These are phyloP conservation scores for Acanthamoeba royreba DNA, from an alignment of 208 protist genomes.

Conservation along the genomic window DNA sequence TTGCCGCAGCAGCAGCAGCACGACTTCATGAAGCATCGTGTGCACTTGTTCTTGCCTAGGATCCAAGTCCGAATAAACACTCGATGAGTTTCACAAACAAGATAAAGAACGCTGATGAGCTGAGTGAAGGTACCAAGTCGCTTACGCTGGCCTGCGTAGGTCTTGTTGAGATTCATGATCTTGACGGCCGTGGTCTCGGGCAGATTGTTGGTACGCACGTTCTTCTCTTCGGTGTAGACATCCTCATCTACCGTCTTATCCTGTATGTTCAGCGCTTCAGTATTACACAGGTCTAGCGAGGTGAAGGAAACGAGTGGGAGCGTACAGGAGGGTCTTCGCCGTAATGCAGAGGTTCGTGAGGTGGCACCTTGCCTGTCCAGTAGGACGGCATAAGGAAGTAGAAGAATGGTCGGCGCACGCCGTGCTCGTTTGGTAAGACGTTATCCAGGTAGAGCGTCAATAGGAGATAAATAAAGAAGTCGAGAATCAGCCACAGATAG, in stretches of 20 bases:
- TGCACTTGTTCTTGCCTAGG: neutral
- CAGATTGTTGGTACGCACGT: neutral
- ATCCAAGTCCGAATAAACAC: neutral
- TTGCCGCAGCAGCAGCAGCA: neutral
- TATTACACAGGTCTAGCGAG: neutral
- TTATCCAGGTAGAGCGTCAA: constrained; percentile 44
- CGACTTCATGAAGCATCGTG: neutral
- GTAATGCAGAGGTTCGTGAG: neutral
- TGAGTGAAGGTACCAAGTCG: neutral
- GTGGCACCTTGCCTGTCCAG: constrained; percentile 14
- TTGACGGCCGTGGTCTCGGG: constrained; percentile 44
- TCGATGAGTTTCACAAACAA: neutral
- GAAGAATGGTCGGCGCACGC: neutral
- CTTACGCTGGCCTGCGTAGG: neutral
- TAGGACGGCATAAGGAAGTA: constrained; percentile 50
- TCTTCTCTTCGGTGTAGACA: constrained; percentile 16
- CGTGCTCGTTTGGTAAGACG: constrained; percentile 34
- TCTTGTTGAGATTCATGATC: constrained; percentile 62
- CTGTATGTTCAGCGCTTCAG: neutral
- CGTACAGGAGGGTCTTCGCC: neutral
- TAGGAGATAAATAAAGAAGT: constrained; percentile 23
- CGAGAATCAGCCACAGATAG: constrained; percentile 9
- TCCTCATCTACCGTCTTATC: constrained; percentile 47
- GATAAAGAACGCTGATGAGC: neutral
- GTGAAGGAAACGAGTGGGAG: neutral